phyloP scores from a whole-genome alignment of 140 eudicot species.

The Artemisia princeps region DNA sequence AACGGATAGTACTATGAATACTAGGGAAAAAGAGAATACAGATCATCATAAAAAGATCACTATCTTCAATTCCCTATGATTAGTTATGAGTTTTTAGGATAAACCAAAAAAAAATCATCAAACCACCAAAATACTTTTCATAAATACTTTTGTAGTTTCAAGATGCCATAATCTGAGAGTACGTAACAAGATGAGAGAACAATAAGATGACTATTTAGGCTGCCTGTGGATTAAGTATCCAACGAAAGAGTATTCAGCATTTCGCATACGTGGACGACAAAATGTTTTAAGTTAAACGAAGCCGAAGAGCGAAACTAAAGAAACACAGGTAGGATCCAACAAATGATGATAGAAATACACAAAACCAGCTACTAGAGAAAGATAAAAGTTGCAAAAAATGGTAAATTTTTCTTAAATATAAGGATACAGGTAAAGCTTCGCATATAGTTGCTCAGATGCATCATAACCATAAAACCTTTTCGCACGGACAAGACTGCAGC shows the following conservation, averaged over 20 bases:
- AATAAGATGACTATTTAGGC: background rate
- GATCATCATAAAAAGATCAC: background rate
- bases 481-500: slow-evolving; percentile 82
- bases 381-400: background rate
- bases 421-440: slow-evolving; percentile 92
- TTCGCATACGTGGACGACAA: background rate
- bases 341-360: slow-evolving; percentile 11
- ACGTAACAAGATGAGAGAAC: no score
- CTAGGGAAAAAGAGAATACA: slow-evolving; percentile 7
- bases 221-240: background rate
- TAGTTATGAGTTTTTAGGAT: slow-evolving; percentile 5
- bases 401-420: no score
- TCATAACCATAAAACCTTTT: slow-evolving; percentile 81
- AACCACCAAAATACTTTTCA: background rate
- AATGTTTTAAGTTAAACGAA: background rate
- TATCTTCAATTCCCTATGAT: slow-evolving; percentile 11
- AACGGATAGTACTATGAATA: slow-evolving; percentile 15
- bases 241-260: background rate
- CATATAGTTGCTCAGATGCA: slow-evolving; percentile 75
- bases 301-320: background rate
- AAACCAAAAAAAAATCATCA: slow-evolving; percentile 5
- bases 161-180: background rate
- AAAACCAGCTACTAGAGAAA: background rate
- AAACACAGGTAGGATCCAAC: slow-evolving; percentile 2
- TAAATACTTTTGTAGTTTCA: background rate